A percentile compares a stretch with the other conserved stretches of the same genome.
Evolutionary conservation across 2,329 filamentous ascomycete genomes (phyloP).

Genomic region (Raffaelea deltoideospora): DNA sequence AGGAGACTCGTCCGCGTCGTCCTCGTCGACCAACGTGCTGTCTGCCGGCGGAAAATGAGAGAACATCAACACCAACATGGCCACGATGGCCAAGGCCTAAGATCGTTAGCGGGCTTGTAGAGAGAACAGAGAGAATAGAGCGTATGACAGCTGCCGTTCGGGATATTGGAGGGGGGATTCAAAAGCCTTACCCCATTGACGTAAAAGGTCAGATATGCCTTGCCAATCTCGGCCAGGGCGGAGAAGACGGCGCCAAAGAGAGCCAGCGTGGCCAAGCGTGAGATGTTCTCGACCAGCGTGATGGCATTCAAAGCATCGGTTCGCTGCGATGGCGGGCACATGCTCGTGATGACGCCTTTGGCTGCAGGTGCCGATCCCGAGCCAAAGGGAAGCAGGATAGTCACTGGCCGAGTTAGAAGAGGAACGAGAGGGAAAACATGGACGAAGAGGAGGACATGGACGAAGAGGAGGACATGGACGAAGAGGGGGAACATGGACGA

Average conservation of each 20-base stretch:
- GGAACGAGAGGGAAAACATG: background rate
- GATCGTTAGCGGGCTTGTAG: constrained; percentile 5
- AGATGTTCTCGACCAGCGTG: constrained; percentile 55
- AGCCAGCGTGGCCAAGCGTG: constrained; percentile 45
- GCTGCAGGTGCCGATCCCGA: constrained; percentile 55
- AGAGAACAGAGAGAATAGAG: background rate
- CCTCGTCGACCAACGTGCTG: constrained; percentile 17
- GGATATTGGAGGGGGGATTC: no score
- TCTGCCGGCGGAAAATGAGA: constrained; percentile 26
- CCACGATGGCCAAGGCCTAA: constrained; percentile 36
- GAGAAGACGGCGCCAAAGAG: constrained; percentile 55
- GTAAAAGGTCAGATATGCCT: constrained; percentile 48
- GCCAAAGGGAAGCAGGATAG: constrained; percentile 49
- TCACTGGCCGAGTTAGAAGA: constrained; percentile 23
- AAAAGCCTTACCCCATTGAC: constrained; percentile 43
- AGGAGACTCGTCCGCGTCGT: background rate
- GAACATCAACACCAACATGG: constrained; percentile 22
- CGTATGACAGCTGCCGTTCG: no score
- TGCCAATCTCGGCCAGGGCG: constrained; percentile 42
- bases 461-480: no score
- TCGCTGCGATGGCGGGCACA: constrained; percentile 46
- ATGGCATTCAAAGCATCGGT: constrained; percentile 55
- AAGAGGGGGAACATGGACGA: no score
- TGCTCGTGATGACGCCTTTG: constrained; percentile 59
- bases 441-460: no score